Conservation (phyloP, 192 early-diverging fungal genomes). For the Thamnidium elegans region DNA sequence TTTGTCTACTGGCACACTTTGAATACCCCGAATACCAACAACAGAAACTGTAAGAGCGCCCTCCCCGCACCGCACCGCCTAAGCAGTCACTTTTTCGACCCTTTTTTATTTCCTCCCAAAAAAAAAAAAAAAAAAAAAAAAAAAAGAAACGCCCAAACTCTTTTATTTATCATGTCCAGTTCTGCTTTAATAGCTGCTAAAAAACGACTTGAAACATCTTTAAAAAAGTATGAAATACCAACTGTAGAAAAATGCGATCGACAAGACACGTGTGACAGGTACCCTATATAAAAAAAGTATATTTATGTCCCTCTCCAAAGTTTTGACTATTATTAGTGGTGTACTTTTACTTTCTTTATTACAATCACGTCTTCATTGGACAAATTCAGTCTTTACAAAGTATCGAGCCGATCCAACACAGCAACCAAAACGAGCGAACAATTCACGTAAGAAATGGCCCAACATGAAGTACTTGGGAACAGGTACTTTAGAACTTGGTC, state of each 20-base stretch:
- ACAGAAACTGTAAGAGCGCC: too few relatives aligned
- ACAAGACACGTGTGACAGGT: slow-evolving; percentile 2
- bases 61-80: too few relatives aligned
- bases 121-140: too few relatives aligned
- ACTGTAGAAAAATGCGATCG: background rate
- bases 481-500: slow-evolving; percentile 51
- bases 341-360: slow-evolving; percentile 35
- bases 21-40: background rate
- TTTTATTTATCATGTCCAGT: slow-evolving; percentile 21
- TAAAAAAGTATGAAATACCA: slow-evolving; percentile 17
- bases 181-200: slow-evolving; percentile 25
- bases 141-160: too few relatives aligned
- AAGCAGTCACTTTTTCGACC: background rate
- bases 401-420: slow-evolving; percentile 26
- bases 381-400: slow-evolving; percentile 32
- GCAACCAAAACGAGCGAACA: slow-evolving; percentile 28
- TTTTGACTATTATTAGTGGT: too few relatives aligned
- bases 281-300: background rate
- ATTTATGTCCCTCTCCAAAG: too few relatives aligned
- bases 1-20: background rate
- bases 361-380: slow-evolving; percentile 41
- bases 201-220: slow-evolving; percentile 19
- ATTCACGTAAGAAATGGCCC: slow-evolving; percentile 29
- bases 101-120: background rate
- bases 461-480: slow-evolving; percentile 35